A percentile compares a stretch with the other conserved stretches of the same genome.
Evolutionary conservation across 2,329 filamentous ascomycete species (phyloP).

Genomic region (Colletotrichum endophyticum): DNA sequence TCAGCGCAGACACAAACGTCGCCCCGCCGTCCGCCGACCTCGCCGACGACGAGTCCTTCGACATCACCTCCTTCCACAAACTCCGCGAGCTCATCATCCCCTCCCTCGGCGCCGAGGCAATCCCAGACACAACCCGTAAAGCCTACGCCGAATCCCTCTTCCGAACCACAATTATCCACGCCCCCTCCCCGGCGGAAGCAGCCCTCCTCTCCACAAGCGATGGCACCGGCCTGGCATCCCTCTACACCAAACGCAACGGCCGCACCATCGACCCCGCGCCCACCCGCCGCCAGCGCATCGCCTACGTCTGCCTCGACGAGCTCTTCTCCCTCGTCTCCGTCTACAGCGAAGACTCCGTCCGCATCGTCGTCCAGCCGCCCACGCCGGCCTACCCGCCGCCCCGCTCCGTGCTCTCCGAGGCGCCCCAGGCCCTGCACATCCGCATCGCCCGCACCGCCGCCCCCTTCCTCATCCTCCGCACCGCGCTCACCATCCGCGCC

Average conservation of each 20-base stretch:
- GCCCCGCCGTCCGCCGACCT: slow-evolving; percentile 54
- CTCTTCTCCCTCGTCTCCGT: slow-evolving; percentile 72
- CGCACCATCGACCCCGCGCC: slow-evolving; percentile 73
- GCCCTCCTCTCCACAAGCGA: slow-evolving; percentile 56
- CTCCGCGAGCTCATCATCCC: slow-evolving; percentile 78
- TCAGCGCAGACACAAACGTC: slow-evolving; percentile 64
- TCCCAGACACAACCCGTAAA: slow-evolving; percentile 71
- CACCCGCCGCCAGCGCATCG: slow-evolving; percentile 72
- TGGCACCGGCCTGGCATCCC: slow-evolving; percentile 59
- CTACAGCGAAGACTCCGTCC: slow-evolving; percentile 44
- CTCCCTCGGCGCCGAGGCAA: slow-evolving; percentile 66
- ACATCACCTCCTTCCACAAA: slow-evolving; percentile 74
- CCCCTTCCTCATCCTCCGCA: slow-evolving; percentile 82
- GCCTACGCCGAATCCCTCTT: slow-evolving; percentile 80
- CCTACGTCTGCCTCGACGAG: slow-evolving; percentile 81
- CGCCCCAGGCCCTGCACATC: slow-evolving; percentile 44
- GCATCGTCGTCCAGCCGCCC: slow-evolving; percentile 46
- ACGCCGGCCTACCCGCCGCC: slow-evolving; percentile 44
- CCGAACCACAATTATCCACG: slow-evolving; percentile 80
- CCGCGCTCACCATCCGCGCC: slow-evolving; percentile 78
- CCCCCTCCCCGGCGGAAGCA: slow-evolving; percentile 58
- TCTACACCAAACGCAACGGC: slow-evolving; percentile 72
- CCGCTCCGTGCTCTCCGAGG: slow-evolving; percentile 24
- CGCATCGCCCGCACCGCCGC: slow-evolving; percentile 77
- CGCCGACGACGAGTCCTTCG: slow-evolving; percentile 76